These are phyloP conservation scores for Polytrichum formosum DNA, from an alignment of 225 moss, liverwort and hornwort genomes.

Conservation along the genomic window DNA sequence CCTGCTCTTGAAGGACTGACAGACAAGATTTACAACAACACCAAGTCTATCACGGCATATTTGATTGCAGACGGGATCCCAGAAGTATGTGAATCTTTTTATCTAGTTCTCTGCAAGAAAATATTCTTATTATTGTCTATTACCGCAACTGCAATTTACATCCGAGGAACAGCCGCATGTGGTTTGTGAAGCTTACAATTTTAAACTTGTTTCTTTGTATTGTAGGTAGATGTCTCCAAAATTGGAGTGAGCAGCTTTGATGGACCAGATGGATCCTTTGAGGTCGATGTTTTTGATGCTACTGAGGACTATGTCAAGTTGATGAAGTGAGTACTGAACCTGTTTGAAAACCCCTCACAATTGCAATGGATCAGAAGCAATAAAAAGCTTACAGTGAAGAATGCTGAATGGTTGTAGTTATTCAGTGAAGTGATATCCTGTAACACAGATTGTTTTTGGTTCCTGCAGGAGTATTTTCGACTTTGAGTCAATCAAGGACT, in stretches of 20 bases:
- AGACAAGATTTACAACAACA: slow-evolving; percentile 69
- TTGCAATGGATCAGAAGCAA: too few species aligned
- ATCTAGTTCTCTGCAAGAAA: background rate
- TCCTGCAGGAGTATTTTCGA: slow-evolving; percentile 73
- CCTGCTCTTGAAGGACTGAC: slow-evolving; percentile 91
- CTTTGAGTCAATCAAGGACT: slow-evolving; percentile 71
- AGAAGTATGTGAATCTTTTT: slow-evolving; percentile 37
- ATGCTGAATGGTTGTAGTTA: too few species aligned
- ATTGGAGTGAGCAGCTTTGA: slow-evolving; percentile 65
- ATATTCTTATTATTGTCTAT: too few species aligned
- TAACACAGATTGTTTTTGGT: background rate
- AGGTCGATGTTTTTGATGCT: slow-evolving; percentile 87
- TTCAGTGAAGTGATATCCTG: too few species aligned
- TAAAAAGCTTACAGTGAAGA: background rate
- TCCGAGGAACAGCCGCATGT: too few species aligned
- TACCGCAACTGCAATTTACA: too few species aligned
- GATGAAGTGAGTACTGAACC: slow-evolving; percentile 64
- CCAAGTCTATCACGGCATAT: slow-evolving; percentile 71
- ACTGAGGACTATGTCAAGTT: slow-evolving; percentile 85
- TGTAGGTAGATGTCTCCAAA: slow-evolving; percentile 73
- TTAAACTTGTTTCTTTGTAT: background rate
- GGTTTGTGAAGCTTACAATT: too few species aligned
- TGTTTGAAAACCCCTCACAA: background rate
- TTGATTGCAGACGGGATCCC: slow-evolving; percentile 72
- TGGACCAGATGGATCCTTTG: slow-evolving; percentile 75